Conservation (phyloP, 2,329 filamentous ascomycete genomes). For the Fusarium pseudograminearum region DNA sequence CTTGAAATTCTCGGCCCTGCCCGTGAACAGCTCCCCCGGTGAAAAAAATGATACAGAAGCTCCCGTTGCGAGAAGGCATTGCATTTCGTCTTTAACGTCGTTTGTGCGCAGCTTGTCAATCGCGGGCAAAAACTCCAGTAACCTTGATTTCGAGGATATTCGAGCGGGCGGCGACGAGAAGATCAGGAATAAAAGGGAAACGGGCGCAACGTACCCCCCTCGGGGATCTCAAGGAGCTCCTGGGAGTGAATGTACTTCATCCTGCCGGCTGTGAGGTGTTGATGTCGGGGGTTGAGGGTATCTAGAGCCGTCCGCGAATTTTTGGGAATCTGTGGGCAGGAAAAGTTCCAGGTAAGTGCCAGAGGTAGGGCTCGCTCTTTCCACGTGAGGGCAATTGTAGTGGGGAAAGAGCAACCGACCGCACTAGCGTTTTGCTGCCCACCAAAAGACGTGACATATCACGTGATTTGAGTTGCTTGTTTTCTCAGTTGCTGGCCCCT, state of each 20-base stretch:
- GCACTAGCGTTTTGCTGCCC: constrained; percentile 24
- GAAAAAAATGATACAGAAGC: constrained; percentile 3
- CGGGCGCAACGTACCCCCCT: constrained; percentile 82
- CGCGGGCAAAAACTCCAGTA: constrained; percentile 32
- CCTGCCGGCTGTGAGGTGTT: constrained; percentile 73
- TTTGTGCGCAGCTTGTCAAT: constrained; percentile 31
- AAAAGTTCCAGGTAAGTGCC: constrained; percentile 55
- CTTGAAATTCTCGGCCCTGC: constrained; percentile 10
- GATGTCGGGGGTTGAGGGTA: constrained; percentile 59
- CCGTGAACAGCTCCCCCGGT: constrained; percentile 4
- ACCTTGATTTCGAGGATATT: constrained; percentile 19
- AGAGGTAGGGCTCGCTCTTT: constrained; percentile 51
- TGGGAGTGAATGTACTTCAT: constrained; percentile 99
- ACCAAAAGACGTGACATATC: constrained; percentile 35
- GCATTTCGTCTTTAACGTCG: constrained; percentile 24
- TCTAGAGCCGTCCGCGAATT: constrained; percentile 54
- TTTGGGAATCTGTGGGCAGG: constrained; percentile 54
- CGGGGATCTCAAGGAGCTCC: constrained; percentile 94
- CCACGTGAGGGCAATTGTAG: constrained; percentile 52
- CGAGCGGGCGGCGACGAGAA: constrained; percentile 15
- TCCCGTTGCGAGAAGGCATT: constrained; percentile 19
- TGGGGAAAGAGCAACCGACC: constrained; percentile 35
- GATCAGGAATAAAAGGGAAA: constrained; percentile 25
- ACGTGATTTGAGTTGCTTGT: constrained; percentile 31
- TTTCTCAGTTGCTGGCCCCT: background rate